Evolutionary conservation across 495 filamentous ascomycete species (phyloP).

Genomic region (Penicillium ochrochloron): DNA sequence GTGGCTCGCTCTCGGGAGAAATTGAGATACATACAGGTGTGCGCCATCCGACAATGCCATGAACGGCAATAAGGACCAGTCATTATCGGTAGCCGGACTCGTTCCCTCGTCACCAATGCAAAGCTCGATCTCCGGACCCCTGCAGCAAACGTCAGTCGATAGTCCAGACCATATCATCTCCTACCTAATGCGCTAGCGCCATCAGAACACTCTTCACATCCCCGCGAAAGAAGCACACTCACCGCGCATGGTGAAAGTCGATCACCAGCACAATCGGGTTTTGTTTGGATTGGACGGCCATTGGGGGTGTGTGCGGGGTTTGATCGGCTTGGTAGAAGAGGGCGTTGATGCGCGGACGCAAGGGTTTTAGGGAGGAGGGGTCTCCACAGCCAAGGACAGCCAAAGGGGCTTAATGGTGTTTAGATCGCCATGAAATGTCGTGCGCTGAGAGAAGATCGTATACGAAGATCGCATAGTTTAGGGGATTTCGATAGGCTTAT

Average conservation of each 20-base stretch:
- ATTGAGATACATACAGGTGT: conserved; percentile 68
- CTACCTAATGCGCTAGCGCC: neutral
- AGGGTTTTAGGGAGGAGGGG: conserved; percentile 16
- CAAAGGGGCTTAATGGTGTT: conserved; percentile 12
- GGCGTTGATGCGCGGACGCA: conserved; percentile 9
- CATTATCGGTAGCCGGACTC: conserved; percentile 84
- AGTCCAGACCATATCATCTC: conserved; percentile 4
- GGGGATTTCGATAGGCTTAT: conserved; percentile 35
- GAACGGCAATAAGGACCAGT: conserved; percentile 92
- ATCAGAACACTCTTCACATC: neutral
- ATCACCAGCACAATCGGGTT: conserved; percentile 81
- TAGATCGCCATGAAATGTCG: conserved; percentile 20
- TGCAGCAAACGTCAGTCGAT: conserved; percentile 32
- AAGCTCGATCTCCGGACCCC: conserved; percentile 91
- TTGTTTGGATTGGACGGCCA: conserved; percentile 42
- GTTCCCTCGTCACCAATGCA: conserved; percentile 84
- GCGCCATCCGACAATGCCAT: conserved; percentile 98
- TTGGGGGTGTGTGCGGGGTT: conserved; percentile 29
- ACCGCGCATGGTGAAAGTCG: conserved; percentile 95
- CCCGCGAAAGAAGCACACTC: conserved; percentile 24
- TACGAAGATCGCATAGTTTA: conserved; percentile 18
- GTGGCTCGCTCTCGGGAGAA: neutral
- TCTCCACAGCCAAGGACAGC: conserved; percentile 17
- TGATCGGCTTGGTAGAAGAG: neutral
- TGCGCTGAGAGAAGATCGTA: conserved; percentile 15